Conservation (phyloP, 495 filamentous ascomycete species). For the Cercophora newfieldiana region DNA sequence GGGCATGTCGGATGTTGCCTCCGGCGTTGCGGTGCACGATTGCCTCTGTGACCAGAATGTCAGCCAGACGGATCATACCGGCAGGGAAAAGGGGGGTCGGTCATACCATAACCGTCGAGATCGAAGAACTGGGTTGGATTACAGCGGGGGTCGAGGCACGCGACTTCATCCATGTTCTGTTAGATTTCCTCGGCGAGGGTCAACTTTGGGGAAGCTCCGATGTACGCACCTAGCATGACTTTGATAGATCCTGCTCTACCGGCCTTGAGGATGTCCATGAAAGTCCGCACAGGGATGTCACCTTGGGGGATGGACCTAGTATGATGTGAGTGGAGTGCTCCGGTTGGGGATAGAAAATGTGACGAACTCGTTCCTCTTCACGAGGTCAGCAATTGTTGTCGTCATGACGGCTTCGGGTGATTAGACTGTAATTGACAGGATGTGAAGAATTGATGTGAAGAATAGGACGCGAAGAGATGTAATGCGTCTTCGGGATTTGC, state of each 20-base stretch:
- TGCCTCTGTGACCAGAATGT: conserved; percentile 11
- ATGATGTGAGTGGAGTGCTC: too few relatives aligned
- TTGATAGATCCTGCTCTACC: neutral
- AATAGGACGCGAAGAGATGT: too few relatives aligned
- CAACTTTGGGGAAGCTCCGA: neutral
- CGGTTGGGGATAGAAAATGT: too few relatives aligned
- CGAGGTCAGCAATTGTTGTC: conserved; percentile 10
- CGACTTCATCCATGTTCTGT: conserved; percentile 13
- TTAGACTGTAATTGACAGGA: too few relatives aligned
- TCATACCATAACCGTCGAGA: conserved; percentile 18
- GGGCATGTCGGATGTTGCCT: conserved; percentile 21
- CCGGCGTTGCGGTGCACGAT: conserved; percentile 28
- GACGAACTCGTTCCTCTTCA: conserved; percentile 19
- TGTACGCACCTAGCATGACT: conserved; percentile 2
- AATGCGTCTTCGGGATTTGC: too few relatives aligned
- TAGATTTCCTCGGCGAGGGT: neutral
- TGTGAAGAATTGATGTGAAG: too few relatives aligned
- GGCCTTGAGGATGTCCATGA: neutral
- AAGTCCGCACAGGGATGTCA: neutral
- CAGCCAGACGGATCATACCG: neutral
- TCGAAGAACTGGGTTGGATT: conserved; percentile 25
- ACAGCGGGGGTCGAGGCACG: conserved; percentile 28
- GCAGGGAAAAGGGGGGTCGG: neutral
- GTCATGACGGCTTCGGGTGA: too few relatives aligned
- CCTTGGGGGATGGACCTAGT: neutral